Percentiles rank a stretch among this genome's conserved stretches.
phyloP scores from a whole-genome alignment of 768 basidiomycete genomes.

The Grammothele lineata region DNA sequence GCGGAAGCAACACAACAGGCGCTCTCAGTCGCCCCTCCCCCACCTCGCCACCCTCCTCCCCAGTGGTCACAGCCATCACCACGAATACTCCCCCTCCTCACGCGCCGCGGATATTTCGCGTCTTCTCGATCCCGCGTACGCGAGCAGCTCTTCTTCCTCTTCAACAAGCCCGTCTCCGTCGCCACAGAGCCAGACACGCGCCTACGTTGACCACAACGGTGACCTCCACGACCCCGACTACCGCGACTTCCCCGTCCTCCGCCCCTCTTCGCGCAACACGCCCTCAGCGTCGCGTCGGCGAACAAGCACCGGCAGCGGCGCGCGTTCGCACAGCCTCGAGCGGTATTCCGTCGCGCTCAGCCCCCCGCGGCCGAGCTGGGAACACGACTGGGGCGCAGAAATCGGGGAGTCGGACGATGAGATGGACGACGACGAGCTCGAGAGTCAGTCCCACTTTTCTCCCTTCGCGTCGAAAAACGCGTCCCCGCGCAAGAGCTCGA shows the following conservation, averaged over 20 bases:
- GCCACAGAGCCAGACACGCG: conserved; percentile 23
- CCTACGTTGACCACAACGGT: conserved; percentile 58
- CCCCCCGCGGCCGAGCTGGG: conserved; percentile 21
- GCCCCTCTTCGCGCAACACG: conserved; percentile 12
- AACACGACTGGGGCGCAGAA: conserved; percentile 22
- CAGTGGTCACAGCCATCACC: conserved; percentile 11
- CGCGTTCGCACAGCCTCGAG: conserved; percentile 16
- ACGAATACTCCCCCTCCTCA: conserved; percentile 31
- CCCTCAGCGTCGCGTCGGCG: conserved; percentile 6
- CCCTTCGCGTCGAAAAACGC: conserved; percentile 16
- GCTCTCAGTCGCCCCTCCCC: conserved; percentile 23
- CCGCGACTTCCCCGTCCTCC: conserved; percentile 52
- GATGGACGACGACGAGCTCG: conserved; percentile 17
- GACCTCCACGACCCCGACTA: conserved; percentile 68
- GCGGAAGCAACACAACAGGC: conserved; percentile 12
- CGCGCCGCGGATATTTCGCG: conserved; percentile 53
- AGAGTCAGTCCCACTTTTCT: conserved; percentile 16
- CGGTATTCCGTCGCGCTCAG: conserved; percentile 14
- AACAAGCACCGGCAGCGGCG: conserved; percentile 10
- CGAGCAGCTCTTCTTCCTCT: conserved; percentile 24
- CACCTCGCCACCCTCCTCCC: conserved; percentile 24
- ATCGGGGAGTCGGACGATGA: conserved; percentile 22
- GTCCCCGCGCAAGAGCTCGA: conserved; percentile 9
- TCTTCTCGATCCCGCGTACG: conserved; percentile 62
- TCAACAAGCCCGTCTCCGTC: conserved; percentile 20